Conservation (phyloP, 2,329 filamentous ascomycete species). For the Alternaria sp. region DNA sequence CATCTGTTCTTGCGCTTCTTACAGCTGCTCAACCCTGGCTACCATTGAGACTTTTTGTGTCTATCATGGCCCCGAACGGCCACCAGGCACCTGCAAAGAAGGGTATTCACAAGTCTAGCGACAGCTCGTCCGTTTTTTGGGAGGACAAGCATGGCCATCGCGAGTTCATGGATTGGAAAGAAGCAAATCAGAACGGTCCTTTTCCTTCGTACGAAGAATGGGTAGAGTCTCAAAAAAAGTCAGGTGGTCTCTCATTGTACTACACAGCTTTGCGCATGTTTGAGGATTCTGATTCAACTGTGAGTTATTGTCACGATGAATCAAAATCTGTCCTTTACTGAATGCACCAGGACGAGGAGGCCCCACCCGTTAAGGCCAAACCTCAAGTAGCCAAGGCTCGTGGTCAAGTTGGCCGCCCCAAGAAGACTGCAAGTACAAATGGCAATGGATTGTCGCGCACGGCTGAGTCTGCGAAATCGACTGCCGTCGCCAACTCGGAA, state of each 20-base stretch:
- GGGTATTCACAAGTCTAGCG: slow-evolving; percentile 15
- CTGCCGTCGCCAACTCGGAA: slow-evolving; percentile 26
- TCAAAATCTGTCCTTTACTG: slow-evolving; percentile 18
- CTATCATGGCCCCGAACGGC: slow-evolving; percentile 33
- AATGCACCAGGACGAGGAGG: slow-evolving; percentile 40
- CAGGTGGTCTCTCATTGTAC: slow-evolving; percentile 42
- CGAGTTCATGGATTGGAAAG: slow-evolving; percentile 40
- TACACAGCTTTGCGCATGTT: slow-evolving; percentile 41
- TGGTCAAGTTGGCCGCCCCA: slow-evolving; percentile 34
- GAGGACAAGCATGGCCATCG: slow-evolving; percentile 29
- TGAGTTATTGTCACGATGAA: slow-evolving; percentile 25
- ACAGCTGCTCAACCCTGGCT: slow-evolving; percentile 16
- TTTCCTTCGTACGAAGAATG: slow-evolving; percentile 44
- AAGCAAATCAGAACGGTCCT: slow-evolving; percentile 28
- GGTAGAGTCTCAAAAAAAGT: slow-evolving; percentile 35
- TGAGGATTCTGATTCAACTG: slow-evolving; percentile 40
- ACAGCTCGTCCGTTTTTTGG: slow-evolving; percentile 29
- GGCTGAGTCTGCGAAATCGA: slow-evolving; percentile 27
- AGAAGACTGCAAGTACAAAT: slow-evolving; percentile 38
- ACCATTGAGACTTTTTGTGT: slow-evolving; percentile 15
- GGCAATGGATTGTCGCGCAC: slow-evolving; percentile 31
- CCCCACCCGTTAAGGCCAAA: slow-evolving; percentile 23
- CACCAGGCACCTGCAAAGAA: slow-evolving; percentile 18
- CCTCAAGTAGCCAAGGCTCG: slow-evolving; percentile 30
- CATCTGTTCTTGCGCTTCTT: slow-evolving; percentile 12